Evolutionary conservation across 2,329 filamentous ascomycete genomes (phyloP).

Genomic region (Aspergillus hiratsukae): DNA sequence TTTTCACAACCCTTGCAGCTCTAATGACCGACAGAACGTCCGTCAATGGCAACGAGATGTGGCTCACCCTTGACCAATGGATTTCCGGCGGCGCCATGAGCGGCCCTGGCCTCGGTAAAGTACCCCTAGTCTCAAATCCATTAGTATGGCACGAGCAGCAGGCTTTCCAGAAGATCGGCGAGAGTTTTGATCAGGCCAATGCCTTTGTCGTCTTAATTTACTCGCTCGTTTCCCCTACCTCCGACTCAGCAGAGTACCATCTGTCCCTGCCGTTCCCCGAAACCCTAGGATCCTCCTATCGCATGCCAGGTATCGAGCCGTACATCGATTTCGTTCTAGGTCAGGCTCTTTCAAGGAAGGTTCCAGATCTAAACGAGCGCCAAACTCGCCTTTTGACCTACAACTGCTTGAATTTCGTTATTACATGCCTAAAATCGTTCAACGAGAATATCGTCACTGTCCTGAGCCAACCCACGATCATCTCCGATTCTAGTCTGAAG

Average conservation of each 20-base stretch:
- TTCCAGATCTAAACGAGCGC: slow-evolving; percentile 61
- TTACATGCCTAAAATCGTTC: slow-evolving; percentile 75
- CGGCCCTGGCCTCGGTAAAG: slow-evolving; percentile 44
- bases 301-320: slow-evolving; percentile 80
- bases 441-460: slow-evolving; percentile 90
- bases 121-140: slow-evolving; percentile 39
- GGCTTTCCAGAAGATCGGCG: slow-evolving; percentile 69
- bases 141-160: slow-evolving; percentile 49
- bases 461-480: slow-evolving; percentile 70
- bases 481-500: slow-evolving; percentile 70
- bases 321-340: slow-evolving; percentile 91
- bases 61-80: slow-evolving; percentile 76
- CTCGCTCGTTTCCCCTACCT: slow-evolving; percentile 61
- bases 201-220: slow-evolving; percentile 77
- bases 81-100: slow-evolving; percentile 53
- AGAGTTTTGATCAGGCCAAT: slow-evolving; percentile 78
- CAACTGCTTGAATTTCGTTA: slow-evolving; percentile 78
- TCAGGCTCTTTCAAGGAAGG: slow-evolving; percentile 65
- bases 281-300: slow-evolving; percentile 69
- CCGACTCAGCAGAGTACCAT: slow-evolving; percentile 50
- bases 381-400: slow-evolving; percentile 71
- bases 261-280: slow-evolving; percentile 84
- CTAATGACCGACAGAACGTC: slow-evolving; percentile 70
- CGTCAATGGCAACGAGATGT: slow-evolving; percentile 67
- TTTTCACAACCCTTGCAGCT: slow-evolving; percentile 72